Conservation (phyloP, 306 rosid species). For the Cajanus cajan region DNA sequence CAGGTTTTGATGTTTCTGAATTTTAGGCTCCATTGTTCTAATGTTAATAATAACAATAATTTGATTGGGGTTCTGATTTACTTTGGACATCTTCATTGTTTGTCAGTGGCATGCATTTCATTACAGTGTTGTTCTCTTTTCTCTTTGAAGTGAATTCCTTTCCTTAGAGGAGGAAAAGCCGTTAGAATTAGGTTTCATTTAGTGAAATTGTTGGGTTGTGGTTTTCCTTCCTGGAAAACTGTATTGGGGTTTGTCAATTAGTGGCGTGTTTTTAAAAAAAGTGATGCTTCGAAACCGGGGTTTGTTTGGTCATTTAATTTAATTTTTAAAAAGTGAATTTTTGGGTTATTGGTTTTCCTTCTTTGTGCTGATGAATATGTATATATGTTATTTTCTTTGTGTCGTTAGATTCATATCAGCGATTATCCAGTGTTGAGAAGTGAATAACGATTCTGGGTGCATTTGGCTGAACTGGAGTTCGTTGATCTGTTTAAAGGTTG, state of each 20-base stretch:
- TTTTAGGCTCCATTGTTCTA: not conserved
- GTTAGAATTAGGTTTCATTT: conserved; percentile 47
- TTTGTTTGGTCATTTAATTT: not conserved
- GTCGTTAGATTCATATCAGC: conserved; percentile 40
- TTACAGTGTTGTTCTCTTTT: not conserved
- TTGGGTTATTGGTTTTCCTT: not conserved
- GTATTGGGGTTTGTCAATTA: conserved; percentile 11
- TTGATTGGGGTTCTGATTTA: not conserved
- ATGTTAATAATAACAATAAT: not conserved
- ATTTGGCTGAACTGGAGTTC: conserved; percentile 28
- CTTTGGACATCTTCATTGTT: not conserved
- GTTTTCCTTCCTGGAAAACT: not conserved
- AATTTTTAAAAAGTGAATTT: not conserved
- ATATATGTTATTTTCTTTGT: conserved; percentile 25
- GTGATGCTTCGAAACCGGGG: not conserved
- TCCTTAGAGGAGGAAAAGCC: not conserved
- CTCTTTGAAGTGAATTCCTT: not conserved
- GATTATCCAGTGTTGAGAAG: conserved; percentile 37
- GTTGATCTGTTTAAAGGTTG: conserved; percentile 24
- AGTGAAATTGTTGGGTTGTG: not conserved
- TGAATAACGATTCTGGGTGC: conserved; percentile 28
- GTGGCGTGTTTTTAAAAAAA: not conserved
- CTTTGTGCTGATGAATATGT: conserved; percentile 30
- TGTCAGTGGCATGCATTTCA: not conserved
- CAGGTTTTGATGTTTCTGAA: not conserved